A percentile compares a stretch with the other conserved stretches of the same genome.
Evolutionary conservation across 352 stramenopile species (phyloP).

Genomic region (Phytophthora parvispora): DNA sequence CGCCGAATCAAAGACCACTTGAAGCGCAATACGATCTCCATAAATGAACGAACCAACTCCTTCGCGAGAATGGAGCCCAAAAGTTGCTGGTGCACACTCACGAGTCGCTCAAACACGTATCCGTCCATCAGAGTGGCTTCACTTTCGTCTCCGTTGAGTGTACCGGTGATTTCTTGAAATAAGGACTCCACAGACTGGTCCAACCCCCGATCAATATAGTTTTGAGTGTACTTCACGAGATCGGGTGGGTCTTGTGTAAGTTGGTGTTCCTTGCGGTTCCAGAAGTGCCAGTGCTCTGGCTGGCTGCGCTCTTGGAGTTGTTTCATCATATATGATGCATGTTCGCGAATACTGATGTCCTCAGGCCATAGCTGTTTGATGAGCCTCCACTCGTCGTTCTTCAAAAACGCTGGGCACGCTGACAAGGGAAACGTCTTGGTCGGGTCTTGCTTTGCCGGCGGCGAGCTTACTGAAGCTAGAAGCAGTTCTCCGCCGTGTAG

Average conservation of each 20-base stretch:
- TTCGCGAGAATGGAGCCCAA: conserved; percentile 19
- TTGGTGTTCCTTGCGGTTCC: conserved; percentile 23
- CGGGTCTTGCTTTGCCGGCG: background rate
- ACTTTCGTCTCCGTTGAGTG: conserved; percentile 3
- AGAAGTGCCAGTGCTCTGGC: conserved; percentile 10
- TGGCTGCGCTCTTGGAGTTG: conserved; percentile 17
- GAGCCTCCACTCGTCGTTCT: conserved; percentile 18
- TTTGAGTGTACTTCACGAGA: conserved; percentile 18
- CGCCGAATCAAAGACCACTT: conserved; percentile 20
- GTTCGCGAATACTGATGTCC: background rate
- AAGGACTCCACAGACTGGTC: conserved; percentile 10
- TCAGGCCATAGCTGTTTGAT: conserved; percentile 26
- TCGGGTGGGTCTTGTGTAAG: background rate
- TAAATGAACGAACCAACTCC: conserved; percentile 17
- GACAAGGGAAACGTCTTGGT: background rate
- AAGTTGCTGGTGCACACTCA: conserved; percentile 25
- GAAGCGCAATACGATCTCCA: conserved; percentile 23
- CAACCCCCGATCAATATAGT: conserved; percentile 14
- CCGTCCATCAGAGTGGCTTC: conserved; percentile 18
- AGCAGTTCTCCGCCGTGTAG: conserved; percentile 28
- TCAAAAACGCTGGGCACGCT: conserved; percentile 15
- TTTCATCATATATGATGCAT: conserved; percentile 14
- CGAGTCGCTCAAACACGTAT: conserved; percentile 22
- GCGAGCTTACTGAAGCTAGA: background rate
- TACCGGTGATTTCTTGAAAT: conserved; percentile 20